These are phyloP conservation scores for Podila verticillata DNA, from an alignment of 192 early-diverging fungal genomes.

Conservation along the genomic window DNA sequence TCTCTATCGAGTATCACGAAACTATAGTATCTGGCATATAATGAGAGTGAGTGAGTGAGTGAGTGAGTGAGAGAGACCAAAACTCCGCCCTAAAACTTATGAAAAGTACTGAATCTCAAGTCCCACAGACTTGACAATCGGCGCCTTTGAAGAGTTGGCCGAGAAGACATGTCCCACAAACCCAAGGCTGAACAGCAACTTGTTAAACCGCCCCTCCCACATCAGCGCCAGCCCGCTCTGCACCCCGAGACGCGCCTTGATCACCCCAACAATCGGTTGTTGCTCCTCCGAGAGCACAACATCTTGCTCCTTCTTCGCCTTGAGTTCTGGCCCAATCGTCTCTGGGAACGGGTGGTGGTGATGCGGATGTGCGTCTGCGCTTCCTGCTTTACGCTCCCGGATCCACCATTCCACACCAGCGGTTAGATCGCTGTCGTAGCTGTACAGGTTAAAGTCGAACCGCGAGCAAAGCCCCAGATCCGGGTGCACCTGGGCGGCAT, in stretches of 20 bases:
- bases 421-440: conserved; percentile 89
- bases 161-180: conserved; percentile 68
- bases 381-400: conserved; percentile 34
- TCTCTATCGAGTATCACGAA: background rate
- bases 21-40: background rate
- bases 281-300: conserved; percentile 27
- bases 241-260: conserved; percentile 39
- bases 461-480: conserved; percentile 78
- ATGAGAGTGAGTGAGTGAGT: no score
- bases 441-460: conserved; percentile 93
- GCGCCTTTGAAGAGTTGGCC: conserved; percentile 48
- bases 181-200: conserved; percentile 72
- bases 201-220: conserved; percentile 77
- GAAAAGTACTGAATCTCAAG: conserved; percentile 69
- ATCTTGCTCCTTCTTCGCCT: conserved; percentile 35
- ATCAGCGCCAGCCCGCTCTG: conserved; percentile 71
- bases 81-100: conserved; percentile 38
- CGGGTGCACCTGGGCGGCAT: conserved; percentile 80
- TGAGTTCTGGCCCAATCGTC: conserved; percentile 17
- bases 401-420: conserved; percentile 87
- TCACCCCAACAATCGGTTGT: conserved; percentile 38
- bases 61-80: no score
- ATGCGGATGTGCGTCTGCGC: background rate
- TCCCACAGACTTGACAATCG: conserved; percentile 64
- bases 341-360: conserved; percentile 20